phyloP scores from a whole-genome alignment of 495 filamentous ascomycete genomes.

The Daldinia loculata region DNA sequence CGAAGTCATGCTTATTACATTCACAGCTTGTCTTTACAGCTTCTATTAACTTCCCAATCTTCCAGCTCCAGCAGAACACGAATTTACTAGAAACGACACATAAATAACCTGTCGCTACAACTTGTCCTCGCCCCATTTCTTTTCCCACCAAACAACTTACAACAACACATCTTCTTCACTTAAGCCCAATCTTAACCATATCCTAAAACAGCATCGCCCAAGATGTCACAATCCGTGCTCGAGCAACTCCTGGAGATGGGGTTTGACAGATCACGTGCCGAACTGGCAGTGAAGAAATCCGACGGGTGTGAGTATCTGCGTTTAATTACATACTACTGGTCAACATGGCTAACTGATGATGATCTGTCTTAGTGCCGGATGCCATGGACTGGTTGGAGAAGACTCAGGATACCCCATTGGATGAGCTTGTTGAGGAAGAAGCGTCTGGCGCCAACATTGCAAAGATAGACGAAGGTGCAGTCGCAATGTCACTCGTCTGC shows the following conservation, averaged over 20 bases:
- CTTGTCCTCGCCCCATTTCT: slow-evolving; percentile 16
- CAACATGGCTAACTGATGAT: slow-evolving; percentile 23
- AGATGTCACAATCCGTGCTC: slow-evolving; percentile 75
- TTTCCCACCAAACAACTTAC: slow-evolving; percentile 27
- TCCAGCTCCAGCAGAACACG: slow-evolving; percentile 8
- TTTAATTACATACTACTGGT: slow-evolving; percentile 9
- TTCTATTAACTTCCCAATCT: slow-evolving; percentile 7
- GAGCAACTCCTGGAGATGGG: slow-evolving; percentile 92
- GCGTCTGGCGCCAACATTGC: slow-evolving; percentile 60
- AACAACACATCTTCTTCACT: slow-evolving; percentile 28
- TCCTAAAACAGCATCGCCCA: slow-evolving; percentile 38
- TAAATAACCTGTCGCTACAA: background rate
- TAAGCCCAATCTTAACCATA: slow-evolving; percentile 26
- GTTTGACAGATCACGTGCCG: slow-evolving; percentile 81
- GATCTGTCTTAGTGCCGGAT: slow-evolving; percentile 71
- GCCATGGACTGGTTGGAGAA: slow-evolving; percentile 94
- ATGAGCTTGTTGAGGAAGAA: slow-evolving; percentile 60
- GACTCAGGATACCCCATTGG: slow-evolving; percentile 64
- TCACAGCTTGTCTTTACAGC: background rate
- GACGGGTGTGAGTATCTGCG: slow-evolving; percentile 69
- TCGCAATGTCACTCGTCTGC: slow-evolving; percentile 68
- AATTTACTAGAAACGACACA: background rate
- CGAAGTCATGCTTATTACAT: slow-evolving; percentile 10
- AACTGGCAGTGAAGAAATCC: slow-evolving; percentile 81
- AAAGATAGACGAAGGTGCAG: slow-evolving; percentile 68